These are phyloP conservation scores for Dactylella cylindrospora DNA, from an alignment of 2,329 filamentous ascomycete genomes.

Conservation along the genomic window DNA sequence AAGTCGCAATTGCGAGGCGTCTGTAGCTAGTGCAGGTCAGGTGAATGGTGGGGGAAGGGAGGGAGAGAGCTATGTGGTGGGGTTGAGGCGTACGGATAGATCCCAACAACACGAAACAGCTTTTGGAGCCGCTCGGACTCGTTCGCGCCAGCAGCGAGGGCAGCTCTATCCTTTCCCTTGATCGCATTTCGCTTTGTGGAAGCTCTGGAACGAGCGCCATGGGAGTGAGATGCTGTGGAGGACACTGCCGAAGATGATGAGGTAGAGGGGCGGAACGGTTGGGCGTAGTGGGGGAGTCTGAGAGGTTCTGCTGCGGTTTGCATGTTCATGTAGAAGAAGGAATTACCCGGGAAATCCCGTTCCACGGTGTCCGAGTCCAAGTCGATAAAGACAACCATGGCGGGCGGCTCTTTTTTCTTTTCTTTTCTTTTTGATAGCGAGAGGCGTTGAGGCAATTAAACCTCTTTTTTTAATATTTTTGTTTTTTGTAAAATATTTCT, in stretches of 20 bases:
- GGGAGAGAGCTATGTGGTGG: not conserved
- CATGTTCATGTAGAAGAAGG: conserved; percentile 23
- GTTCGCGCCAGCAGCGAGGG: conserved; percentile 6
- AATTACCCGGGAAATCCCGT: conserved; percentile 41
- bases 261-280: not conserved
- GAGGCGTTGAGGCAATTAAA: no score
- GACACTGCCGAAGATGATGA: not conserved
- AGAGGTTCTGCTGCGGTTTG: not conserved
- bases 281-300: not conserved
- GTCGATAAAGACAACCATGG: conserved; percentile 43
- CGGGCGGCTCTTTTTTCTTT: no score
- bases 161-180: conserved; percentile 8
- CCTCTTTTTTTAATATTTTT: no score
- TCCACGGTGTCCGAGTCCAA: conserved; percentile 41
- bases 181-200: no score
- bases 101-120: conserved; percentile 36
- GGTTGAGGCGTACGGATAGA: conserved; percentile 28
- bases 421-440: not conserved
- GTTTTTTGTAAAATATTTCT: no score
- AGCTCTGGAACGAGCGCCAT: not conserved
- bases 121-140: conserved; percentile 25
- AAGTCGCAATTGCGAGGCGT: no score
- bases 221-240: conserved; percentile 2
- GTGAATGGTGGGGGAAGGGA: no score
- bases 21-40: no score